A percentile compares a stretch with the other conserved stretches of the same genome.
Conservation (phyloP, 192 early-diverging fungal genomes). For the Linnemannia exigua region DNA sequence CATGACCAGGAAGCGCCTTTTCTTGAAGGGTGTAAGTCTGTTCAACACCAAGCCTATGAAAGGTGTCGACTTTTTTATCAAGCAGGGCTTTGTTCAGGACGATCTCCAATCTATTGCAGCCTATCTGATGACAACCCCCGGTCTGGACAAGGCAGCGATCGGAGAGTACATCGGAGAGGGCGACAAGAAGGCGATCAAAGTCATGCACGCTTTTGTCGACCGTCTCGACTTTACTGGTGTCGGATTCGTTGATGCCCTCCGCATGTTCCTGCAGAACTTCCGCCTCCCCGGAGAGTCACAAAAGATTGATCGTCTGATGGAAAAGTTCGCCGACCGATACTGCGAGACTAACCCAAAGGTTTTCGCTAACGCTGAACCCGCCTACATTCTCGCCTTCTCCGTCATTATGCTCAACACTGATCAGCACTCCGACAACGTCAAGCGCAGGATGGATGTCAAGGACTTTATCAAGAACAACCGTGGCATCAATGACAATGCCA, state of each 20-base stretch:
- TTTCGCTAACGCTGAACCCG: conserved; percentile 94
- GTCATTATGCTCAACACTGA: conserved; percentile 96
- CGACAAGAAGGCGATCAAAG: conserved; percentile 89
- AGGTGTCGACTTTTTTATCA: conserved; percentile 86
- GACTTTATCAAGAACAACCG: conserved; percentile 95
- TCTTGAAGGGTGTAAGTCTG: conserved; percentile 79
- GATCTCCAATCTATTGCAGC: conserved; percentile 82
- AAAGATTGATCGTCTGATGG: conserved; percentile 96
- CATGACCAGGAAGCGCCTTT: conserved; percentile 88
- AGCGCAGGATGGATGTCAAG: conserved; percentile 85
- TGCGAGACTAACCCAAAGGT: conserved; percentile 84
- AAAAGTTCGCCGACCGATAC: conserved; percentile 96
- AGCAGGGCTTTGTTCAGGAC: conserved; percentile 78
- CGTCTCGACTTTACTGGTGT: conserved; percentile 82
- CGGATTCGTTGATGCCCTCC: conserved; percentile 85
- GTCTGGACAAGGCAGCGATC: conserved; percentile 88
- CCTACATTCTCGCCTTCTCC: conserved; percentile 94
- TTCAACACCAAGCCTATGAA: conserved; percentile 92
- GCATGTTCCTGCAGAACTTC: conserved; percentile 90
- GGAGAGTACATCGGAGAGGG: conserved; percentile 95
- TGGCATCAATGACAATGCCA: conserved; percentile 92
- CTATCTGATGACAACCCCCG: conserved; percentile 81
- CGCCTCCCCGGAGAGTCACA: conserved; percentile 94
- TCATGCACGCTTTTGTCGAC: conserved; percentile 97
- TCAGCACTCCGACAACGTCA: conserved; percentile 89